Conservation (phyloP, 192 early-diverging fungal species). For the Coemansia sp. region DNA sequence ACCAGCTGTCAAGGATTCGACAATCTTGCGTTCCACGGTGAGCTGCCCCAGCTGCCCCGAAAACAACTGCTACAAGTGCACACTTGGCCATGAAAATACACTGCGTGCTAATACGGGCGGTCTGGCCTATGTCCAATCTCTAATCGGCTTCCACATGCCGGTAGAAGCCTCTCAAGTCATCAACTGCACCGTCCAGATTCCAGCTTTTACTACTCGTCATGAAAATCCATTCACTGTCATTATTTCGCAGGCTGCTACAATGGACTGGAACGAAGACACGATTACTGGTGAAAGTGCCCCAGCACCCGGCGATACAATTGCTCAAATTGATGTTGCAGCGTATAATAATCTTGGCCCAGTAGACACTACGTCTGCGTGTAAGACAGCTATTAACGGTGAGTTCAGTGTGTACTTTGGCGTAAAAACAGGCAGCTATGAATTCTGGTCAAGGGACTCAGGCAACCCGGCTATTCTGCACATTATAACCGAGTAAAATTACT, state of each 20-base stretch:
- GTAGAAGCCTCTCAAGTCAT: slow-evolving; percentile 16
- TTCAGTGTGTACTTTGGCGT: slow-evolving; percentile 32
- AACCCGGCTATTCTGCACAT: slow-evolving; percentile 44
- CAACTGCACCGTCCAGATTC: slow-evolving; percentile 41
- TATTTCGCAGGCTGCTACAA: slow-evolving; percentile 15
- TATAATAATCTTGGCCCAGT: slow-evolving; percentile 19
- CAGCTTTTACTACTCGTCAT: slow-evolving; percentile 30
- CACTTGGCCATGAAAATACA: slow-evolving; percentile 31
- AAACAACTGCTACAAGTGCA: slow-evolving; percentile 52
- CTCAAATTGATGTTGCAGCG: slow-evolving; percentile 28
- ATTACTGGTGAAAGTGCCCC: slow-evolving; percentile 40
- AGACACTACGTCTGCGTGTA: slow-evolving; percentile 42
- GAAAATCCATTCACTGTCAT: slow-evolving; percentile 22
- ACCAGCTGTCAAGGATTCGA: slow-evolving; percentile 51
- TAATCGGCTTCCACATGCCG: slow-evolving; percentile 45
- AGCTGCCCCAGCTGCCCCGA: slow-evolving; percentile 47
- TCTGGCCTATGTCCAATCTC: slow-evolving; percentile 24
- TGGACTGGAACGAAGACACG: slow-evolving; percentile 39
- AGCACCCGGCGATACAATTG: slow-evolving; percentile 15
- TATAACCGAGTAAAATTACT: neutral
- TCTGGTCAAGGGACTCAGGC: slow-evolving; percentile 53
- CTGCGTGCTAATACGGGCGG: slow-evolving; percentile 39
- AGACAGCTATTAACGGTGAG: slow-evolving; percentile 22
- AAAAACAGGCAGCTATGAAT: slow-evolving; percentile 20
- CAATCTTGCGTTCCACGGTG: slow-evolving; percentile 45